Evolutionary conservation across 345 rosid species (phyloP), one percentile per base, ranked within the genome.

Genomic region (Lepidium sativum): DNA sequence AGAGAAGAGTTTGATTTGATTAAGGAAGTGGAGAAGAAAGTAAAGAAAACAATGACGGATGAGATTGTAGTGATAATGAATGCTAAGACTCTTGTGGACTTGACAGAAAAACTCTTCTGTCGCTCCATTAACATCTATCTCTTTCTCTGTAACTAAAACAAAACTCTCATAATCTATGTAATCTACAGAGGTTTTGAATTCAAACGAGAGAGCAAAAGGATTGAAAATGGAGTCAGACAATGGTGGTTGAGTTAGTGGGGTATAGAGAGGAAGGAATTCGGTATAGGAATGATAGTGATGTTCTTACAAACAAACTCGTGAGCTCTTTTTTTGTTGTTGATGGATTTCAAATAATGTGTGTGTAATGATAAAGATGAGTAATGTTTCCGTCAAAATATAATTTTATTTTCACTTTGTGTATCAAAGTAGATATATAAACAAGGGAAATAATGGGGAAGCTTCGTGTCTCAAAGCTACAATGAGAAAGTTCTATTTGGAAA

Each of bases 81-180:
- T 16, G 75, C 77, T 52, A 85, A 77, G 60, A 79, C 66, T 70
- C 85, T 81, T 0, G 88, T 72, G 73, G 92, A 75, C 77, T 82
- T 92, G 34, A 84, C 63, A 35, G 82, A 75, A 81, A 89, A 89
- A 78, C 92, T 92, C 68, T 77, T 70, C 64, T 83, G 96, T 74
- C 88, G 83, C 74, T 89, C 97, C 98, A 92, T 92, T 23, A 23
- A 23, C 25, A 23, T 23, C 25, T 23, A 23, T 23, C 25, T 23
- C 4, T 16, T 8, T 43, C 48, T 44, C 25, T 54, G 51, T 6
- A 48, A 38, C 35, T 37, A 20, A 43, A 42, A 49, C n/a, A n/a
- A n/a, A n/a, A 53, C n/a, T 54, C 9, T 42, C 39, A 29, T 32
- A 32, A 18, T 37, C 5, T 57, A 2, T 68, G 7, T 17, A 18